Base-by-base conservation (phyloP, 805 yeast genomes). In the Blastobotrys peoriensis region DNA sequence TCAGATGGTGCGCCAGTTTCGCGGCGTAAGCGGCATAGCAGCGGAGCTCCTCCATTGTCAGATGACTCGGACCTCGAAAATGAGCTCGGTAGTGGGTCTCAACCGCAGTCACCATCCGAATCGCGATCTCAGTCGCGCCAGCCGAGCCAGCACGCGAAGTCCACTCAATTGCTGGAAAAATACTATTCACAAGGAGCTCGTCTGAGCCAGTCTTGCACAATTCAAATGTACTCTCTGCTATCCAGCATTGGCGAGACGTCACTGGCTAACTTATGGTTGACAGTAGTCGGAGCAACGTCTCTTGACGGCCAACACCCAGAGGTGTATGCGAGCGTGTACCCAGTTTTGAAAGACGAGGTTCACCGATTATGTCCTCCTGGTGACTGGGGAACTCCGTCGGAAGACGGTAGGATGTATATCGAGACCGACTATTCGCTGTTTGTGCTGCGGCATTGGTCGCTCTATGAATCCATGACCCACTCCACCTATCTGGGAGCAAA, bases 401-500 rank as follows among this genome's bases (percentile, higher is more conserved):
- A 55, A 5, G 61, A 59, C 40, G 49, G 58, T 5, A 59, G 75
- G 1, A 64, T 93, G 21, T 71, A 74, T 19, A 68, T 86, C 15
- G 96, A 86, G 56, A 76, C 81, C 20, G 98, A 94, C 63, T 93
- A 85, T 63, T 79, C 87, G 47, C 67, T 93, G 37, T 93, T 89
- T 59, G 65, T 94, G 34, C 69, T 93, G 38, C 79, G 97, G 38
- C 97, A 91, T 62, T 89, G 98, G 86, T 83, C 95, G 8, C 67
- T 93, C 15, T 91, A 93, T 65, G 94, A 91, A 53, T 75, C 96
- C 49, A 87, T 94, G 63, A 77, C 79, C 58, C 93, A 89, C 60
- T 86, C 96, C n/a, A 81, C 87, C 48, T 91, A 82, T 57, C 88
- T 91, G 27, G 86, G 89, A 57, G 84, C 98, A 9, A 86, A 88